These are phyloP conservation scores for Penicillium verhagenii DNA, from an alignment of 495 filamentous ascomycete genomes.

Conservation along the genomic window DNA sequence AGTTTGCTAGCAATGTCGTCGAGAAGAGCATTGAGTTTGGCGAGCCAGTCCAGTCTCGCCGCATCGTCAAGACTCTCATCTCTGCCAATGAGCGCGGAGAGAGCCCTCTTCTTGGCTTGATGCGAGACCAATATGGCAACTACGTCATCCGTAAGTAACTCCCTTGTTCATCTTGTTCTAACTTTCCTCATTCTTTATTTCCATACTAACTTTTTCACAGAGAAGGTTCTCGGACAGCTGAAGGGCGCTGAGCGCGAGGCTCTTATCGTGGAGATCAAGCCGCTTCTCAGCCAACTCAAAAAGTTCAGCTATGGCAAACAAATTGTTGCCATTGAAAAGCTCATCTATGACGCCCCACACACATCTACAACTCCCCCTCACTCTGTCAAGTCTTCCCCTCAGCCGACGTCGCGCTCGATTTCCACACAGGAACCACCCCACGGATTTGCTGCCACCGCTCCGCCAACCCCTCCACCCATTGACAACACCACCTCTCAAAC, in stretches of 20 bases:
- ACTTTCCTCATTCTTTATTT: not conserved
- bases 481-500: constrained; percentile 36
- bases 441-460: constrained; percentile 37
- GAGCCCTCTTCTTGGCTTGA: constrained; percentile 67
- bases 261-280: constrained; percentile 71
- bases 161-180: not conserved
- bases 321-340: constrained; percentile 66
- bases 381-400: constrained; percentile 38
- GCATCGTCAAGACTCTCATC: constrained; percentile 68
- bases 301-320: constrained; percentile 76
- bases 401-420: constrained; percentile 39
- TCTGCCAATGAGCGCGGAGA: constrained; percentile 60
- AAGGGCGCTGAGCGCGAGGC: constrained; percentile 60
- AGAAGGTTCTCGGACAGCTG: constrained; percentile 75
- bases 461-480: constrained; percentile 45
- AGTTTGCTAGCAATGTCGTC: constrained; percentile 96
- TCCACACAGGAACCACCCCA: constrained; percentile 27
- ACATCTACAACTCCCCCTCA: constrained; percentile 50
- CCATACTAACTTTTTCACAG: constrained; percentile 43
- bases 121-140: constrained; percentile 92
- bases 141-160: constrained; percentile 88
- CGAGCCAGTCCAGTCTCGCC: constrained; percentile 62
- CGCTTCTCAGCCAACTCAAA: constrained; percentile 70
- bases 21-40: constrained; percentile 88
- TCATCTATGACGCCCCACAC: constrained; percentile 52